Conservation (phyloP, 2,329 filamentous ascomycete species). For the Colletotrichum sojae region DNA sequence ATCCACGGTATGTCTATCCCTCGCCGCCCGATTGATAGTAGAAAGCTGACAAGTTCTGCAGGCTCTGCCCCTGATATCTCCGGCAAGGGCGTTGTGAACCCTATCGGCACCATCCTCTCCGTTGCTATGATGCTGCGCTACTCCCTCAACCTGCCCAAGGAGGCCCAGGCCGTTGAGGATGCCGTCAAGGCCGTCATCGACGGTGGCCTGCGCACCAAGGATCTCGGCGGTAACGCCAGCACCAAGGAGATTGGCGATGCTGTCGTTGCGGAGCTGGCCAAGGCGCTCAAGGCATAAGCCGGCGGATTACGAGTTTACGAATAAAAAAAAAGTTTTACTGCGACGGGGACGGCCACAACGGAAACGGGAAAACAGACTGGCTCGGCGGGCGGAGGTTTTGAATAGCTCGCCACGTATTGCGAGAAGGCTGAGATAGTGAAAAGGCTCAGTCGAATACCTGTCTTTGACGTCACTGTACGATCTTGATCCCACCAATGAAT, state of each 20-base stretch:
- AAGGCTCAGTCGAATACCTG: conserved; percentile 14
- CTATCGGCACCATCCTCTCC: conserved; percentile 91
- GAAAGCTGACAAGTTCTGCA: conserved; percentile 48
- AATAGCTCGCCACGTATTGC: conserved; percentile 20
- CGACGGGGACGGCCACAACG: neutral
- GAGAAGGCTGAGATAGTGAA: conserved; percentile 19
- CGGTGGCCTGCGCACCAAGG: conserved; percentile 81
- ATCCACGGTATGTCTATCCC: conserved; percentile 80
- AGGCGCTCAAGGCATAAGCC: conserved; percentile 68
- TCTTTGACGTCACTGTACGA: neutral
- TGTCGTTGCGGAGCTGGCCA: conserved; percentile 79
- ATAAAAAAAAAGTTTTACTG: neutral
- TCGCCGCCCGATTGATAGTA: neutral
- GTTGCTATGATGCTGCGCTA: conserved; percentile 97
- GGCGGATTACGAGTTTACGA: neutral
- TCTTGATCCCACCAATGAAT: neutral
- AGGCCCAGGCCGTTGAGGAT: conserved; percentile 84
- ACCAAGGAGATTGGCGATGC: conserved; percentile 79
- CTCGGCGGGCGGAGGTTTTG: conserved; percentile 21
- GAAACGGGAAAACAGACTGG: conserved; percentile 6
- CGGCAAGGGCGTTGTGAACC: conserved; percentile 87
- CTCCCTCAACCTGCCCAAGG: conserved; percentile 83
- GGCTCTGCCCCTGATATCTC: conserved; percentile 94
- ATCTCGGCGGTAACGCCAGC: conserved; percentile 83
- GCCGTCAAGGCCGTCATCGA: conserved; percentile 88